phyloP scores from a whole-genome alignment of 2,329 filamentous ascomycete species.

The Botrytis aclada region DNA sequence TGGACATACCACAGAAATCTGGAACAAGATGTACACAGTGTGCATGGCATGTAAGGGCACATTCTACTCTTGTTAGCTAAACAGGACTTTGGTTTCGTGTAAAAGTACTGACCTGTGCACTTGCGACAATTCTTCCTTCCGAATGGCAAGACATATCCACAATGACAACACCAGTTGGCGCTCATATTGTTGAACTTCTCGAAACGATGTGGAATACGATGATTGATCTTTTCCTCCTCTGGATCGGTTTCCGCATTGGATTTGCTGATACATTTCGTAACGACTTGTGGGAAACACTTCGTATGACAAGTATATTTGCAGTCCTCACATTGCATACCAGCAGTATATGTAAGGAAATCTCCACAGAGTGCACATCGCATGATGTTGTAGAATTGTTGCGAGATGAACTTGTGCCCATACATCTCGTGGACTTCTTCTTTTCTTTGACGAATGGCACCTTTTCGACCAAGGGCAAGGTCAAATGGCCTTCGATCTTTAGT shows the following conservation, averaged over 20 bases:
- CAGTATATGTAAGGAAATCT: constrained; percentile 97
- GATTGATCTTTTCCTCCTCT: constrained; percentile 99
- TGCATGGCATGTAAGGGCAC: constrained; percentile 84
- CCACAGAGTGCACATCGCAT: constrained; percentile 98
- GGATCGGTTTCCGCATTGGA: constrained; percentile 98
- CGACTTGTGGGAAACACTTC: constrained; percentile 93
- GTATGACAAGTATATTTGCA: constrained; percentile 99
- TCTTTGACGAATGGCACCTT: constrained; percentile 92
- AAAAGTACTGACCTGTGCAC: constrained; percentile 65
- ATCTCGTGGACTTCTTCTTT: constrained; percentile 99
- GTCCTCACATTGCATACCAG: constrained; percentile 98
- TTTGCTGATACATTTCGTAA: constrained; percentile 99
- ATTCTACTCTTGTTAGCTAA: constrained; percentile 59
- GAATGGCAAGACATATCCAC: constrained; percentile 91
- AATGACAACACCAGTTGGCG: constrained; percentile 99
- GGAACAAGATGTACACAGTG: constrained; percentile 92
- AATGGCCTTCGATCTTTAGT: constrained; percentile 77
- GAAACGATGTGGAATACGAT: constrained; percentile 97
- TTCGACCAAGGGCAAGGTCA: constrained; percentile 86
- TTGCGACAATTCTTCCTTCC: constrained; percentile 93
- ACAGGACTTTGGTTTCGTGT: background rate
- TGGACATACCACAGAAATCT: constrained; percentile 99
- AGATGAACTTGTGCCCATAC: constrained; percentile 98
- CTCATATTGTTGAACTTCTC: constrained; percentile 96
- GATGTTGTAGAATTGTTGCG: constrained; percentile 99